phyloP scores from a whole-genome alignment of 306 rosid genomes.

The Trifolium subterraneum region DNA sequence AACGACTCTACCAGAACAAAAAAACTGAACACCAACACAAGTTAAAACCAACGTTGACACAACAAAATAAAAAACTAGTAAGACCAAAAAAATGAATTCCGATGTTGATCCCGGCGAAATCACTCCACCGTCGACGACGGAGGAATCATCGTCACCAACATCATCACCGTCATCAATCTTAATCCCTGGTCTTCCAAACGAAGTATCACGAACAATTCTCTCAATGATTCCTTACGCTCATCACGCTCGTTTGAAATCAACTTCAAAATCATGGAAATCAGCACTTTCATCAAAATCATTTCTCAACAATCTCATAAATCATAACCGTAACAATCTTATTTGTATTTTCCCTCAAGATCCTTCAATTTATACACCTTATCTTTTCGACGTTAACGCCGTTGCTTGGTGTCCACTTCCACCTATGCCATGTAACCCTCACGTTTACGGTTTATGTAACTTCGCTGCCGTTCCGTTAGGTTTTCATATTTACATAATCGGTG shows the following conservation, averaged over 20 bases:
- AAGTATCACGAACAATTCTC: slow-evolving; percentile 61
- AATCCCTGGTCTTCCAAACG: slow-evolving; percentile 83
- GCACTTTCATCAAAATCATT: slow-evolving; percentile 64
- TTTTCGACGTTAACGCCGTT: slow-evolving; percentile 66
- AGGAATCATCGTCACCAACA: not conserved
- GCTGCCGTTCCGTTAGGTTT: slow-evolving; percentile 63
- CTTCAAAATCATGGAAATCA: slow-evolving; percentile 71
- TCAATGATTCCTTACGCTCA: slow-evolving; percentile 65
- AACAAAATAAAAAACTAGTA: not conserved
- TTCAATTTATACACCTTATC: slow-evolving; percentile 61
- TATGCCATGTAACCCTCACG: slow-evolving; percentile 76
- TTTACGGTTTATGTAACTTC: slow-evolving; percentile 87
- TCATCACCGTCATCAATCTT: slow-evolving; percentile 21
- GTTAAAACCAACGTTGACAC: not conserved
- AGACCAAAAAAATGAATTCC: slow-evolving; percentile 8
- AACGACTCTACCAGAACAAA: not conserved
- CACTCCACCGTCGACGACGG: slow-evolving; percentile 6
- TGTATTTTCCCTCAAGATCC: slow-evolving; percentile 89
- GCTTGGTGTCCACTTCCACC: slow-evolving; percentile 86
- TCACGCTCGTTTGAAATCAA: slow-evolving; percentile 66
- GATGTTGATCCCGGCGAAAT: not conserved
- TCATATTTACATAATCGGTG: slow-evolving; percentile 72
- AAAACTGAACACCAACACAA: not conserved
- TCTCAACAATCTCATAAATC: slow-evolving; percentile 40
- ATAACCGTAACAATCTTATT: slow-evolving; percentile 54